Evolutionary conservation across 495 filamentous ascomycete species (phyloP), one percentile per base, ranked within the genome.

Genomic region (Parachaetomium inaequale): DNA sequence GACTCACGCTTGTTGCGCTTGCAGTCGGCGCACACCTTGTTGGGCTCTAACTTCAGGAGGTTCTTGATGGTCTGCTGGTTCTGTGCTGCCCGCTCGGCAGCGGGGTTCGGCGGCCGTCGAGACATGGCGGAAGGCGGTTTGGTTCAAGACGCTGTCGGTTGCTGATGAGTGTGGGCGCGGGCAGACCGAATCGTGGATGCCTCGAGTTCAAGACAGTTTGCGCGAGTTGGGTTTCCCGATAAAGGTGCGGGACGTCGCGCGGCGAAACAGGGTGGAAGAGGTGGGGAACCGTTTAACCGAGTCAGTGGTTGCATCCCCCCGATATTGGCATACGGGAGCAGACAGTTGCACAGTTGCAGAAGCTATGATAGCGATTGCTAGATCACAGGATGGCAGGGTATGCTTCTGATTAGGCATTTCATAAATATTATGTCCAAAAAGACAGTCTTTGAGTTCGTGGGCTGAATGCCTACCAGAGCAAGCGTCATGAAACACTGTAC

Each of bases 11-110:
- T 98, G 75, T 97, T 98, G 73, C 90, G 85, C 81, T 98, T 98
- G 83, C 94, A 98, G 72, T 98, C 94, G 42, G 94, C 94, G 82
- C 94, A 98, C 70, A 86, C 86, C 78, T 97, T 98, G 78, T 98
- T 98, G 59, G 82, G 74, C 68, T 96, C 93, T 62, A 98, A 79
- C 78, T 98, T 98, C 77, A 96, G 76, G 61, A 98, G 82, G 66
- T 77, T 88, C 79, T 98, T 98, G 75, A 98, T 92, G 14, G 89
- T 92, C 72, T 87, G 82, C 74, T 88, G 86, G 77, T 98, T 97
- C 72, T 71, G 88, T 49, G 89, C 92, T 66, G 89, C 90, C 75
- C 91, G 88, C 72, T 92, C 88, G 58, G 90, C 88, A 62, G 84
- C 58, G 58, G 87, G 84, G 72, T 90, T 90, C n/a, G 84, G 81